Conservation (phyloP, 1,284 basidiomycete species). For the Moesziomyces sp. region DNA sequence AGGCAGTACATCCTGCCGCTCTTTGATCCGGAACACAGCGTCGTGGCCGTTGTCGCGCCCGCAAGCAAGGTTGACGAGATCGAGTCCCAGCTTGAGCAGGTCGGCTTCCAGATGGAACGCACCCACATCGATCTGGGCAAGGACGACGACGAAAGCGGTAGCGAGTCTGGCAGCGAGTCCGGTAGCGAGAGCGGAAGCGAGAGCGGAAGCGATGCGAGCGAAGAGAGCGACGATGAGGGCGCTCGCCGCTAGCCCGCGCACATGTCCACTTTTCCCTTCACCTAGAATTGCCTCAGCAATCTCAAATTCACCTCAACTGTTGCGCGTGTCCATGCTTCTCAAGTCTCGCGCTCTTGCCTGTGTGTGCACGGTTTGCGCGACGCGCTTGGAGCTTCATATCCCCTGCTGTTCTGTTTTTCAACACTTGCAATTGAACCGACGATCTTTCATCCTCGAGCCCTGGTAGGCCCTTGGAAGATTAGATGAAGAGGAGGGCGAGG, state of each 20-base stretch:
- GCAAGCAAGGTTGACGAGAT: slow-evolving; percentile 83
- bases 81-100: slow-evolving; percentile 73
- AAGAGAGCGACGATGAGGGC: slow-evolving; percentile 14
- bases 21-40: slow-evolving; percentile 81
- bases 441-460: no score
- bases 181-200: slow-evolving; percentile 41
- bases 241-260: not conserved
- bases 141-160: slow-evolving; percentile 29
- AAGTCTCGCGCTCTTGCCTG: no score
- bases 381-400: no score
- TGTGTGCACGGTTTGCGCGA: no score
- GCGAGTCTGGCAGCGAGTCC: slow-evolving; percentile 17
- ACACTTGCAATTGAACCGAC: no score
- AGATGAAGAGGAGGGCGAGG: slow-evolving; percentile 55
- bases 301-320: not conserved
- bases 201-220: slow-evolving; percentile 31
- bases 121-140: slow-evolving; percentile 76
- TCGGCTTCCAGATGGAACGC: slow-evolving; percentile 83
- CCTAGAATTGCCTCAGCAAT: not conserved
- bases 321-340: no score
- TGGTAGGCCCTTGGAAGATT: slow-evolving; percentile 2
- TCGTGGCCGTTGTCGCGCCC: slow-evolving; percentile 84
- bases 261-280: not conserved
- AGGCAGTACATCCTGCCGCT: slow-evolving; percentile 84
- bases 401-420: no score